Conservation (phyloP, 345 rosid genomes). For the Sisymbrium irio region DNA sequence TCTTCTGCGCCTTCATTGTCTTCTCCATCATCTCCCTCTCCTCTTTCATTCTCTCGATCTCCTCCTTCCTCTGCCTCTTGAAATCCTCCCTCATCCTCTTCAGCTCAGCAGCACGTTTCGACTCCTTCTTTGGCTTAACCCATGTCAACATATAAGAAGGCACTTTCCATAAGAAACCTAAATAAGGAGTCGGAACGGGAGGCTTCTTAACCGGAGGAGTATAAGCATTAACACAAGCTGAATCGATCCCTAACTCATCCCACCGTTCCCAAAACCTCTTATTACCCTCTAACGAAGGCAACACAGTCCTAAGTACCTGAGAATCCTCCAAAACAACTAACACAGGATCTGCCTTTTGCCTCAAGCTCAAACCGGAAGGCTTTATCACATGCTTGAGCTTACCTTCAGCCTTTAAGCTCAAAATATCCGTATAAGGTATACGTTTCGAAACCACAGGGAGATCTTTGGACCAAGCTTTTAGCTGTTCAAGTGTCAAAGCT, state of each 20-base stretch:
- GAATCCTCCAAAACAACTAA: slow-evolving; percentile 82
- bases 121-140: slow-evolving; percentile 69
- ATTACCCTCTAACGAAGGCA: slow-evolving; percentile 68
- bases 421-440: slow-evolving; percentile 69
- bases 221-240: slow-evolving; percentile 69
- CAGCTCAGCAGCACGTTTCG: slow-evolving; percentile 60
- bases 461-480: slow-evolving; percentile 67
- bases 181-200: slow-evolving; percentile 64
- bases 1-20: slow-evolving; percentile 53
- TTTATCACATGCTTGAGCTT: slow-evolving; percentile 81
- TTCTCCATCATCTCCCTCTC: slow-evolving; percentile 74
- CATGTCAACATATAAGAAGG: slow-evolving; percentile 51
- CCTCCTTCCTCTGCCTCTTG: slow-evolving; percentile 62
- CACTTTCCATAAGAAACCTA: slow-evolving; percentile 71
- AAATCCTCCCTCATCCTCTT: slow-evolving; percentile 64
- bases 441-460: slow-evolving; percentile 62
- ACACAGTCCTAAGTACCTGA: slow-evolving; percentile 71
- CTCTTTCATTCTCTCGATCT: slow-evolving; percentile 49
- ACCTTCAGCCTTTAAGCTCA: slow-evolving; percentile 55
- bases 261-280: slow-evolving; percentile 80
- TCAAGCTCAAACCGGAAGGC: slow-evolving; percentile 46
- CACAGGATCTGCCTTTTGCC: slow-evolving; percentile 56
- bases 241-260: slow-evolving; percentile 65
- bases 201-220: slow-evolving; percentile 79
- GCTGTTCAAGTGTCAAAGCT: slow-evolving; percentile 64